Evolutionary conservation across 2,329 filamentous ascomycete species (phyloP).

Genomic region (Xylaria sp.): DNA sequence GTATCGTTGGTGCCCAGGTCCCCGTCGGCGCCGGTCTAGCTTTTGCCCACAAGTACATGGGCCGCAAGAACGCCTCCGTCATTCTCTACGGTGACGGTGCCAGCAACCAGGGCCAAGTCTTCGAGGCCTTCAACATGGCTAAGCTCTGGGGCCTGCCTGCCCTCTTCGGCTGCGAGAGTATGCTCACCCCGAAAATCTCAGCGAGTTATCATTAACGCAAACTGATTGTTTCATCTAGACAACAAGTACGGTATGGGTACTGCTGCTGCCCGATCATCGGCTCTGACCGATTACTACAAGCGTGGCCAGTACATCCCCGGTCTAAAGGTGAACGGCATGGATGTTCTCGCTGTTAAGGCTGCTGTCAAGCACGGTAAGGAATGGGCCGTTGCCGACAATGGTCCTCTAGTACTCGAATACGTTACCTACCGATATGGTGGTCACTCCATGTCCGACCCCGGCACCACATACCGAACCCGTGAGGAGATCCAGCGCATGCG

Average conservation of each 20-base stretch:
- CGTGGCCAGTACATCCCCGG: conserved; percentile 99
- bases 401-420: conserved; percentile 96
- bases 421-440: conserved; percentile 99
- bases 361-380: conserved; percentile 95
- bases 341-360: conserved; percentile 96
- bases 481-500: conserved; percentile 99
- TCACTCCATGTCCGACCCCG: conserved; percentile 99
- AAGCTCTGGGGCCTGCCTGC: conserved; percentile 98
- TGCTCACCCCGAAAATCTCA: conserved; percentile 54
- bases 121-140: conserved; percentile 99
- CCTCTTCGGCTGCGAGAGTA: conserved; percentile 98
- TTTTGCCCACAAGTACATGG: conserved; percentile 95
- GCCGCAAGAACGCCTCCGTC: conserved; percentile 85
- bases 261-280: conserved; percentile 90
- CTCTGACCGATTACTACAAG: conserved; percentile 99
- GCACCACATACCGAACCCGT: conserved; percentile 98
- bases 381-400: conserved; percentile 84
- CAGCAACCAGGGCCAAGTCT: conserved; percentile 99
- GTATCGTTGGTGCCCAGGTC: conserved; percentile 98
- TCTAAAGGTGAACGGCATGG: conserved; percentile 99
- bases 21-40: conserved; percentile 96
- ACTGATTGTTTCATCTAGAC: conserved; percentile 67
- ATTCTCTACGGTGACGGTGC: conserved; percentile 98
- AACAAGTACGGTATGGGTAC: conserved; percentile 99
- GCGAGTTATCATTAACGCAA: conserved; percentile 11